Conservation (phyloP, 257 asterid species). For the Handroanthus guayacan region DNA sequence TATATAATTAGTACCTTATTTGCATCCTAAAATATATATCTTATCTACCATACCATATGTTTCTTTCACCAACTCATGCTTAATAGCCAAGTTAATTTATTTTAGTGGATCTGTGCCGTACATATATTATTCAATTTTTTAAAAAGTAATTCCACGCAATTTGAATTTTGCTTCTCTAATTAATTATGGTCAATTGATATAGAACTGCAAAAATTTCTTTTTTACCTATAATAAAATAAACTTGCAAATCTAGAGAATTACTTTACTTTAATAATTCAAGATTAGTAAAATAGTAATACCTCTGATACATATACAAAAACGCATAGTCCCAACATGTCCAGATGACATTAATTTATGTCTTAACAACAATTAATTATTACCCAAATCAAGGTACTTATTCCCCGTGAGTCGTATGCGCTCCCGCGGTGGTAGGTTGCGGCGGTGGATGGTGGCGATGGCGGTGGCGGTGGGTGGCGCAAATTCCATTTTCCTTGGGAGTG, state of each 20-base stretch:
- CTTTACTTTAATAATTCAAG: slow-evolving; percentile 13
- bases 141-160: not conserved
- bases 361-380: slow-evolving; percentile 11
- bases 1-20: too few relatives aligned
- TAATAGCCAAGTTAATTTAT: too few relatives aligned
- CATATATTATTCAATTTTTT: too few relatives aligned
- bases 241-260: slow-evolving; percentile 41
- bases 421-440: not conserved
- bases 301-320: slow-evolving; percentile 22
- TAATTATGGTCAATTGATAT: slow-evolving; percentile 24
- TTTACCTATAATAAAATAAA: slow-evolving; percentile 11
- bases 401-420: slow-evolving; percentile 39
- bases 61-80: too few relatives aligned
- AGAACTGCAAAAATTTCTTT: slow-evolving; percentile 9
- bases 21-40: too few relatives aligned
- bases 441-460: not conserved
- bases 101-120: too few relatives aligned
- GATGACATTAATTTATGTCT: slow-evolving; percentile 33
- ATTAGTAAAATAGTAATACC: not conserved
- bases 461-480: slow-evolving; percentile 20
- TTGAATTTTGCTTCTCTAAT: not conserved
- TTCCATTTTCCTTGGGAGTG: slow-evolving; percentile 58
- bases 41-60: too few relatives aligned
- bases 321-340: slow-evolving; percentile 50
- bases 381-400: slow-evolving; percentile 39